Conservation (phyloP, 2,329 filamentous ascomycete genomes). For the Penicillium sp. region DNA sequence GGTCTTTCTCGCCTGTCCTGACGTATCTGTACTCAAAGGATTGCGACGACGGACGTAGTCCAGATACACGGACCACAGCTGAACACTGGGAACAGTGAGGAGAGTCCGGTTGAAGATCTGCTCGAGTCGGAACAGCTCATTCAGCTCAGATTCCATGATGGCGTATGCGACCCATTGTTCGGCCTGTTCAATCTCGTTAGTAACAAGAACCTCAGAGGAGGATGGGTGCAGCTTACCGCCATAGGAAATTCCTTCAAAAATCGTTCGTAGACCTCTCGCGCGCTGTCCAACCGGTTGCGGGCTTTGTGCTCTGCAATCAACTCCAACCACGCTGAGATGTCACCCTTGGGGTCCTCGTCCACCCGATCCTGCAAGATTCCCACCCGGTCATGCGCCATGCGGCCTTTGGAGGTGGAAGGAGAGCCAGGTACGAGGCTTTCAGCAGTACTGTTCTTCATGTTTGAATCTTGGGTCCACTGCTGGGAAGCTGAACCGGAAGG, state of each 20-base stretch:
- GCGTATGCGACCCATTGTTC: slow-evolving; percentile 87
- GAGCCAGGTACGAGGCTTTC: slow-evolving; percentile 40
- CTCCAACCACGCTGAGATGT: slow-evolving; percentile 83
- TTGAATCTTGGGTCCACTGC: slow-evolving; percentile 32
- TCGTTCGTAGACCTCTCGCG: slow-evolving; percentile 72
- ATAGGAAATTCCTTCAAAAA: slow-evolving; percentile 86
- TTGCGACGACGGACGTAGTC: slow-evolving; percentile 91
- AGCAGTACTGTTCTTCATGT: slow-evolving; percentile 33
- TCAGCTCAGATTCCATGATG: slow-evolving; percentile 80
- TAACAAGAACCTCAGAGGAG: slow-evolving; percentile 1
- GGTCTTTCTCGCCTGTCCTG: slow-evolving; percentile 67
- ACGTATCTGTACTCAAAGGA: slow-evolving; percentile 73
- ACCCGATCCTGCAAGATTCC: slow-evolving; percentile 84
- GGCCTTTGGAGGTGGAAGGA: slow-evolving; percentile 44
- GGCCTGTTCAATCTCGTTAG: slow-evolving; percentile 55
- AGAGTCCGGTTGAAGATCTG: slow-evolving; percentile 77
- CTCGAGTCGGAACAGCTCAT: slow-evolving; percentile 75
- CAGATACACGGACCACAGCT: slow-evolving; percentile 87
- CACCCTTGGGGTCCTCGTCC: slow-evolving; percentile 84
- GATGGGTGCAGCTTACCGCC: slow-evolving; percentile 58
- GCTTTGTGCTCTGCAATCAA: slow-evolving; percentile 79
- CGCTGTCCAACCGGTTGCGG: slow-evolving; percentile 74
- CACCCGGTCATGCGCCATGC: slow-evolving; percentile 66
- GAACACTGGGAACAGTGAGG: slow-evolving; percentile 70
- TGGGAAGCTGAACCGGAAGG: slow-evolving; percentile 32